These are phyloP conservation scores for Pezicula carpinea DNA, from an alignment of 2,329 filamentous ascomycete species.

Conservation along the genomic window DNA sequence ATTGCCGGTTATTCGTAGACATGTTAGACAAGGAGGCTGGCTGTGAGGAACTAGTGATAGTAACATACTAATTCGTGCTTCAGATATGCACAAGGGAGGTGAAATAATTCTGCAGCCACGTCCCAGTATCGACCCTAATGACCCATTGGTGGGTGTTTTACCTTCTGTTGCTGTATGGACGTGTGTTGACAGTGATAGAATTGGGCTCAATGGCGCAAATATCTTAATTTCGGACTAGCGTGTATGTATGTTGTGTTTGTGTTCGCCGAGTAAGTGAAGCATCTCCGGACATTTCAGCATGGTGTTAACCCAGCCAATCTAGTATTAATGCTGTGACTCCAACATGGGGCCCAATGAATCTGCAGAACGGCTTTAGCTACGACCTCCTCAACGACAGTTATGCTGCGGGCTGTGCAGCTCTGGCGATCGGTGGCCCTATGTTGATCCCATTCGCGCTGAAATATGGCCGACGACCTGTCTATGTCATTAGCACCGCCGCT, in stretches of 20 bases:
- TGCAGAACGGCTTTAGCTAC: slow-evolving; percentile 37
- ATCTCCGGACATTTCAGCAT: too few species aligned
- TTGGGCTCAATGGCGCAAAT: slow-evolving; percentile 37
- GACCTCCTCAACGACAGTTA: slow-evolving; percentile 38
- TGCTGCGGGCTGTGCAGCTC: slow-evolving; percentile 36
- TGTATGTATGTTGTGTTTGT: slow-evolving; percentile 38
- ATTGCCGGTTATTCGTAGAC: too few species aligned
- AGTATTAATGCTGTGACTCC: slow-evolving; percentile 13
- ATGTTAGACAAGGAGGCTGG: too few species aligned
- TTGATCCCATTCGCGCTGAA: slow-evolving; percentile 42
- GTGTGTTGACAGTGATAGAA: slow-evolving; percentile 21
- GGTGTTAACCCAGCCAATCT: too few species aligned
- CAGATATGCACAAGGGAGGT: not conserved
- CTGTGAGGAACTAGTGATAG: too few species aligned
- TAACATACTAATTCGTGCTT: too few species aligned
- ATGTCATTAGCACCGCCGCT: slow-evolving; percentile 35
- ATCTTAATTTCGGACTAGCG: slow-evolving; percentile 36
- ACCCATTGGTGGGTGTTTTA: slow-evolving; percentile 5
- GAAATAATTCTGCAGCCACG: slow-evolving; percentile 8
- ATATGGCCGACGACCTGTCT: slow-evolving; percentile 40
- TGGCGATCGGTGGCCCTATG: slow-evolving; percentile 37
- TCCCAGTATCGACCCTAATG: slow-evolving; percentile 12
- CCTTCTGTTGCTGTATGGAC: too few species aligned
- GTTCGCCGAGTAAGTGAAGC: slow-evolving; percentile 23
- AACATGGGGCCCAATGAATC: slow-evolving; percentile 38